A percentile compares a stretch with the other conserved stretches of the same genome.
These are phyloP conservation scores for Lipomyces sp. DNA, from an alignment of 805 yeast genomes.

Conservation along the genomic window DNA sequence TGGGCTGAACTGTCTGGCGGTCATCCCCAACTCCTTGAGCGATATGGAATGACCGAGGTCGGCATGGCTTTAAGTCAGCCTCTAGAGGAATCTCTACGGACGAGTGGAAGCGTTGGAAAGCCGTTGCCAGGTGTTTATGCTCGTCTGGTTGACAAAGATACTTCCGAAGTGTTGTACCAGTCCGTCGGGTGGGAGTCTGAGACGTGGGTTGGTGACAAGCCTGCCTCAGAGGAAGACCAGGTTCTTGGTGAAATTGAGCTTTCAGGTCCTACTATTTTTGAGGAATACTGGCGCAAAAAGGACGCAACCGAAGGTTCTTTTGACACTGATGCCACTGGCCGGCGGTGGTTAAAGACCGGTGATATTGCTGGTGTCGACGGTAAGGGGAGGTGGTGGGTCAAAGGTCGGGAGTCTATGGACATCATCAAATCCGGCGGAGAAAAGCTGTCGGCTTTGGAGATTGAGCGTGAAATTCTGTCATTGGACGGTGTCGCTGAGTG, in stretches of 20 bases:
- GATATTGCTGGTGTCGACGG: constrained; percentile 50
- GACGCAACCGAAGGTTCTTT: constrained; percentile 49
- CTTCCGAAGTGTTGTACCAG: constrained; percentile 25
- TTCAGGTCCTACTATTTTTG: constrained; percentile 55
- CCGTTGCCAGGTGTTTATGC: constrained; percentile 38
- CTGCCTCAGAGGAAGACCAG: constrained; percentile 21
- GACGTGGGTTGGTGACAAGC: constrained; percentile 20
- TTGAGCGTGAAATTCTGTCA: constrained; percentile 38
- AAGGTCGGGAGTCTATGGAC: constrained; percentile 40
- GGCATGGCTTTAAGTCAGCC: constrained; percentile 38
- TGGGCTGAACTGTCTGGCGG: constrained; percentile 36
- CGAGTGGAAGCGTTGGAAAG: constrained; percentile 35
- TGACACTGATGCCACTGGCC: constrained; percentile 38
- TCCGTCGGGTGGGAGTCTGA: constrained; percentile 28
- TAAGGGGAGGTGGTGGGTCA: constrained; percentile 49
- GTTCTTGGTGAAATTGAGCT: constrained; percentile 51
- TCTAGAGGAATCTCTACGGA: constrained; percentile 29
- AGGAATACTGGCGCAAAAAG: constrained; percentile 48
- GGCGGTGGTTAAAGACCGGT: constrained; percentile 55
- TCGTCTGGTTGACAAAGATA: constrained; percentile 34
- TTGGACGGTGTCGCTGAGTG: constrained; percentile 34
- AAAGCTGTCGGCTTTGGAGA: constrained; percentile 38
- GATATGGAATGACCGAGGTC: constrained; percentile 41
- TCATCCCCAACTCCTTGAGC: constrained; percentile 35
- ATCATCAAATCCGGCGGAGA: constrained; percentile 40